These are phyloP conservation scores for Dichotomocladium elegans DNA, from an alignment of 371 early-diverging fungal genomes.

Conservation along the genomic window DNA sequence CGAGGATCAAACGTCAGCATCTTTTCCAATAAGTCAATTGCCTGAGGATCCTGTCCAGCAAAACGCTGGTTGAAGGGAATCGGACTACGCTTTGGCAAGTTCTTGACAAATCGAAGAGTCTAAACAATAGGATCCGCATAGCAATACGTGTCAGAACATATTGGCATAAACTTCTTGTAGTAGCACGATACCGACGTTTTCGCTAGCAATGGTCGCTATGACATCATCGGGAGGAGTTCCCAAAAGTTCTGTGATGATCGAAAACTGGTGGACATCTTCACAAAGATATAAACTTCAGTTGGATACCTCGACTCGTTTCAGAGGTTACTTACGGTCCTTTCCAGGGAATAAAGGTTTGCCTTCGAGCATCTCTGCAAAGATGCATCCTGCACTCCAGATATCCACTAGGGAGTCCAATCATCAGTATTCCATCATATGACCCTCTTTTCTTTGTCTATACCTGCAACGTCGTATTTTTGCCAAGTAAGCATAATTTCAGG, in stretches of 20 bases:
- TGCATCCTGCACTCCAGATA: constrained; percentile 99
- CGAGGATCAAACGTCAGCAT: constrained; percentile 94
- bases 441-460: constrained; percentile 20
- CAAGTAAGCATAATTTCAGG: constrained; percentile 99
- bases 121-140: too few species aligned
- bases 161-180: not conserved
- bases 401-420: constrained; percentile 64
- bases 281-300: too few species aligned
- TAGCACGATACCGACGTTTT: constrained; percentile 57
- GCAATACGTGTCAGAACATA: too few species aligned
- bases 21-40: constrained; percentile 84
- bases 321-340: constrained; percentile 84
- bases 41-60: constrained; percentile 53
- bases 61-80: constrained; percentile 72
- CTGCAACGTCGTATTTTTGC: constrained; percentile 95
- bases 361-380: constrained; percentile 96
- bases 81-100: constrained; percentile 76
- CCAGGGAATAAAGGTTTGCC: constrained; percentile 96
- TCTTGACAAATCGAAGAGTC: constrained; percentile 90
- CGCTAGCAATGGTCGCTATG: constrained; percentile 88
- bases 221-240: constrained; percentile 95
- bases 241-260: constrained; percentile 88
- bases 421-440: not conserved
- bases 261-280: constrained; percentile 88
- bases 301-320: too few species aligned